Evolutionary conservation across 768 basidiomycete genomes (phyloP).

Genomic region (Suillus tomentosus): DNA sequence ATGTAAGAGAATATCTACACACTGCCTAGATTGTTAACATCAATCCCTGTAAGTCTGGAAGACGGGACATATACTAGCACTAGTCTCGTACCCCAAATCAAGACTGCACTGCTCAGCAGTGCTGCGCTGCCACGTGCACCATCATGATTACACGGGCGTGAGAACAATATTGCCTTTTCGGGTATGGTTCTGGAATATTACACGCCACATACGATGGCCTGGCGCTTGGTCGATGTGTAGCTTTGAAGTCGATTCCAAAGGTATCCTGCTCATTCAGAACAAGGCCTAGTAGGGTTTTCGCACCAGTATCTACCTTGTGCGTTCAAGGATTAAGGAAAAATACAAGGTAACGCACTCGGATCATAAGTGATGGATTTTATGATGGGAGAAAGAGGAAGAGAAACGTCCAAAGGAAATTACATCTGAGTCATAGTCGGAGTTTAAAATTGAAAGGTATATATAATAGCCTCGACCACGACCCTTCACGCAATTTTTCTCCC

Average conservation of each 20-base stretch:
- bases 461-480: conserved; percentile 18
- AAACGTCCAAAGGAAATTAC: conserved; percentile 12
- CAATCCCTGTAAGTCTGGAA: not conserved
- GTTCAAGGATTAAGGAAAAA: not conserved
- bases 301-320: not conserved
- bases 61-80: not conserved
- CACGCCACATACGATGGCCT: conserved; percentile 3
- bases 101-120: not conserved
- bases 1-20: too few species aligned
- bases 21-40: not conserved
- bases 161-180: conserved; percentile 19
- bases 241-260: conserved; percentile 1
- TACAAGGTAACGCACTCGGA: conserved; percentile 14
- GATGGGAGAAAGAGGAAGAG: conserved; percentile 31
- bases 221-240: not conserved
- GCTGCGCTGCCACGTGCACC: not conserved
- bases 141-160: conserved; percentile 9
- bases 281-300: not conserved
- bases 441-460: conserved; percentile 33
- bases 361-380: conserved; percentile 18
- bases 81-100: not conserved
- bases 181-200: conserved; percentile 31
- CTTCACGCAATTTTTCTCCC: conserved; percentile 26
- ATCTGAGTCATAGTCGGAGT: conserved; percentile 32
- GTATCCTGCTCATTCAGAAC: not conserved